phyloP scores from a whole-genome alignment of 148 eudicot genomes.

The Spergularia marina region DNA sequence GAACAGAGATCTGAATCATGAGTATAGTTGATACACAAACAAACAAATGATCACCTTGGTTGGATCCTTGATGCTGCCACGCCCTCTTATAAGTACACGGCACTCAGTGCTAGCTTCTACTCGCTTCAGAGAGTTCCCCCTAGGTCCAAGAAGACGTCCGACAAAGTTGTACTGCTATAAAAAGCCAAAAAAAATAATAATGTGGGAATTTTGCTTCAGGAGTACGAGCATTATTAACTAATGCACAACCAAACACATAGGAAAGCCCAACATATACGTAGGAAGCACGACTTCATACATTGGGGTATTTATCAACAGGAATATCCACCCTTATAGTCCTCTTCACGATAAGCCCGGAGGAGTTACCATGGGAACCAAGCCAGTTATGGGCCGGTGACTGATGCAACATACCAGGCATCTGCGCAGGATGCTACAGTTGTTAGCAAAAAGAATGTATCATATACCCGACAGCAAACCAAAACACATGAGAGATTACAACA shows the following conservation, averaged over 20 bases:
- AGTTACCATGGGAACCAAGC: constrained; percentile 73
- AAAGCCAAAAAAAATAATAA: constrained; percentile 18
- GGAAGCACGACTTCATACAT: constrained; percentile 47
- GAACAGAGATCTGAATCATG: not conserved
- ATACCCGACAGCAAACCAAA: constrained; percentile 2
- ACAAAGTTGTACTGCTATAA: constrained; percentile 89
- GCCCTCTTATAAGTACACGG: constrained; percentile 96
- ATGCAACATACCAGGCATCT: constrained; percentile 78
- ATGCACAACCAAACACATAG: not conserved
- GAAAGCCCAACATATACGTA: not conserved
- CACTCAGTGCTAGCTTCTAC: constrained; percentile 94
- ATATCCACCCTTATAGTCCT: constrained; percentile 90
- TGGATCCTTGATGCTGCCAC: constrained; percentile 99
- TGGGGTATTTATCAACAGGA: constrained; percentile 87
- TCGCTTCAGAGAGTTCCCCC: constrained; percentile 96
- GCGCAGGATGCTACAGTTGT: constrained; percentile 30
- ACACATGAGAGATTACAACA: not conserved
- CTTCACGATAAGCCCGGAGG: constrained; percentile 93
- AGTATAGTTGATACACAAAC: not conserved
- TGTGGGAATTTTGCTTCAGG: constrained; percentile 20
- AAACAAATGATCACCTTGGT: constrained; percentile 49
- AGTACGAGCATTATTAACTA: not conserved
- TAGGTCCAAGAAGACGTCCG: constrained; percentile 97
- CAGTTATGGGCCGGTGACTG: constrained; percentile 74
- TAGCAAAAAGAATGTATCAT: constrained; percentile 11